Percentiles rank a stretch among this genome's conserved stretches.
These are phyloP conservation scores for Suillus clintonianus DNA, from an alignment of 768 basidiomycete species.

Conservation along the genomic window DNA sequence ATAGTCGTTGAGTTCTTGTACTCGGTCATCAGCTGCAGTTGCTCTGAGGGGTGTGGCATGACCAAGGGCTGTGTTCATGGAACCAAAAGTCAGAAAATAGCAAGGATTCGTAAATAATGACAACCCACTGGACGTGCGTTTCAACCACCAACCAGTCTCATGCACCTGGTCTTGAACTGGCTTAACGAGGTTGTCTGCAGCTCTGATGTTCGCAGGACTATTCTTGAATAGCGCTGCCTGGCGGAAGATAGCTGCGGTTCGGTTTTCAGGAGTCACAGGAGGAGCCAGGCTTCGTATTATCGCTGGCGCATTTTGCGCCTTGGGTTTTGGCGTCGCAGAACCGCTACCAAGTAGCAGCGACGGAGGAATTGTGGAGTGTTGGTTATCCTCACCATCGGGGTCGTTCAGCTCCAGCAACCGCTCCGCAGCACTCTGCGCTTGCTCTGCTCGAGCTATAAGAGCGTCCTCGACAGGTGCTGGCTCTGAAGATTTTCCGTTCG, in stretches of 20 bases:
- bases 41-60: conserved; percentile 48
- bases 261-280: conserved; percentile 69
- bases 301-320: conserved; percentile 38
- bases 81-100: conserved; percentile 13
- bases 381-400: conserved; percentile 62
- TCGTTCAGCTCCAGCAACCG: conserved; percentile 85
- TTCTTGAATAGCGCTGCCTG: conserved; percentile 82
- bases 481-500: conserved; percentile 48
- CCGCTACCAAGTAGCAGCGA: conserved; percentile 51
- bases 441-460: conserved; percentile 82
- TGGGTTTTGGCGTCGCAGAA: conserved; percentile 40
- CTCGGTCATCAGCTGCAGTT: conserved; percentile 39
- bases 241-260: conserved; percentile 58
- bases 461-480: conserved; percentile 76
- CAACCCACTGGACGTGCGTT: conserved; percentile 67
- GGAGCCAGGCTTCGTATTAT: conserved; percentile 31
- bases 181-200: conserved; percentile 62
- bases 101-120: neutral
- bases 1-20: conserved; percentile 54
- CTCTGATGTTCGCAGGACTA: conserved; percentile 64
- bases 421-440: conserved; percentile 92
- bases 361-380: conserved; percentile 54
- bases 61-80: conserved; percentile 35
- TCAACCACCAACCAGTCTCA: conserved; percentile 85
- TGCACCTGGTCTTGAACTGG: conserved; percentile 66